Evolutionary conservation across 352 stramenopile species (phyloP).

Genomic region (Phytophthora tentaculata): DNA sequence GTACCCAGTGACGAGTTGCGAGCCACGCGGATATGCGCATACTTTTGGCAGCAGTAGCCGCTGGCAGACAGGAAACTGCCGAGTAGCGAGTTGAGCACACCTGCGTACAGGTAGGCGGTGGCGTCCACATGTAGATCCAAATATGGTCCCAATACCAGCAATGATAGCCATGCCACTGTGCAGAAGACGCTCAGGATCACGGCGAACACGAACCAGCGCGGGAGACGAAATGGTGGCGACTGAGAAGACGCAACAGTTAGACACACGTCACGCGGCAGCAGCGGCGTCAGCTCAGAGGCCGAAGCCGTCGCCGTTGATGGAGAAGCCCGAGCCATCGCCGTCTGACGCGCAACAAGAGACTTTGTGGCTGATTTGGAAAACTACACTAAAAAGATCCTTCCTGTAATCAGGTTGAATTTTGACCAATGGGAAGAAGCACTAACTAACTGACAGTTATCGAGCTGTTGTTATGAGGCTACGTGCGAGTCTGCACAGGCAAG

Average conservation of each 20-base stretch:
- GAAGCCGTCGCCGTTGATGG: slow-evolving; percentile 10
- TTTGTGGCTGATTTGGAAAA: background rate
- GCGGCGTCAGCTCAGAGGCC: slow-evolving; percentile 39
- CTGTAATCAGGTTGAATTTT: slow-evolving; percentile 8
- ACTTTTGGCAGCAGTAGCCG: slow-evolving; percentile 85
- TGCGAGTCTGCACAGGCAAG: slow-evolving; percentile 80
- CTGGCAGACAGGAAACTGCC: slow-evolving; percentile 80
- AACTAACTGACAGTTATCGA: background rate
- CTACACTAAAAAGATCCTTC: background rate
- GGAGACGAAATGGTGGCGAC: slow-evolving; percentile 32
- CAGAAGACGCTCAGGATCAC: slow-evolving; percentile 48
- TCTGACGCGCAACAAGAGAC: slow-evolving; percentile 5
- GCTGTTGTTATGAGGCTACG: slow-evolving; percentile 64
- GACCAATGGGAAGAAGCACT: background rate
- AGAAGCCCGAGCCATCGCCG: slow-evolving; percentile 21
- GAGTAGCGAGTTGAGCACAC: slow-evolving; percentile 77
- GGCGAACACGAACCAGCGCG: slow-evolving; percentile 59
- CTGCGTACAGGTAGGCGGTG: slow-evolving; percentile 63
- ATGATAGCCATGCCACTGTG: slow-evolving; percentile 56
- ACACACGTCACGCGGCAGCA: slow-evolving; percentile 28
- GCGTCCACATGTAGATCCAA: slow-evolving; percentile 34
- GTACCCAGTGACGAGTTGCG: slow-evolving; percentile 54
- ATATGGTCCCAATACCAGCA: slow-evolving; percentile 52
- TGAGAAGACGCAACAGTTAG: slow-evolving; percentile 11
- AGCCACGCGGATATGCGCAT: slow-evolving; percentile 65